phyloP scores from a whole-genome alignment of 306 rosid species.

The Glycine tomentella region DNA sequence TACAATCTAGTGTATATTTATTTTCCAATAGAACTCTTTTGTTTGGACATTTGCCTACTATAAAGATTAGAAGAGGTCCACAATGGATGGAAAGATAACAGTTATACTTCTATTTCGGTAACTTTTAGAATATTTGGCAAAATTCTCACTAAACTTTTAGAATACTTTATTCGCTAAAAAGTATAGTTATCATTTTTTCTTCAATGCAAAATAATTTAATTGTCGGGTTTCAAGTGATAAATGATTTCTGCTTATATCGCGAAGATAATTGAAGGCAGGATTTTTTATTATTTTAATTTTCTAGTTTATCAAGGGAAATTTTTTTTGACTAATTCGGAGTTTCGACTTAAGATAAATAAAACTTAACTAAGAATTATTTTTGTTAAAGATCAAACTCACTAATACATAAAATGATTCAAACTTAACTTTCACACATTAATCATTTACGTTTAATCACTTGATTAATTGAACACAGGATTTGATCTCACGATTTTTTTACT shows the following conservation, averaged over 20 bases:
- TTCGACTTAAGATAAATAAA: too few species aligned
- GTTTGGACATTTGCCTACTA: background rate
- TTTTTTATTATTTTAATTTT: too few species aligned
- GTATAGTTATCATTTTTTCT: background rate
- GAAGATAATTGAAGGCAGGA: background rate
- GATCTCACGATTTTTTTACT: too few species aligned
- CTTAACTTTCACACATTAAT: too few species aligned
- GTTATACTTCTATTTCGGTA: conserved; percentile 2
- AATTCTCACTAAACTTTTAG: conserved; percentile 20
- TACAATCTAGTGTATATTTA: too few species aligned
- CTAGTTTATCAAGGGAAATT: too few species aligned
- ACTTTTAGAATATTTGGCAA: conserved; percentile 5
- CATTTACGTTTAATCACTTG: too few species aligned
- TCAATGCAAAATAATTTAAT: background rate
- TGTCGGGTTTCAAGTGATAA: background rate
- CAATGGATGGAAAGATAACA: background rate
- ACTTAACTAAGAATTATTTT: too few species aligned
- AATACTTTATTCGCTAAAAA: conserved; percentile 11
- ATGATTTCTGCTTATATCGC: background rate
- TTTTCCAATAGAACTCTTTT: background rate
- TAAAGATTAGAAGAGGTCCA: background rate
- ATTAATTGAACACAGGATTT: background rate
- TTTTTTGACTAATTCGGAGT: too few species aligned
- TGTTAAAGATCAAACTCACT: too few species aligned
- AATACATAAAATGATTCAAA: too few species aligned